A percentile compares a stretch with the other conserved stretches of the same genome.
Evolutionary conservation across 352 stramenopile genomes (phyloP).

Genomic region (Globisporangium lucens): DNA sequence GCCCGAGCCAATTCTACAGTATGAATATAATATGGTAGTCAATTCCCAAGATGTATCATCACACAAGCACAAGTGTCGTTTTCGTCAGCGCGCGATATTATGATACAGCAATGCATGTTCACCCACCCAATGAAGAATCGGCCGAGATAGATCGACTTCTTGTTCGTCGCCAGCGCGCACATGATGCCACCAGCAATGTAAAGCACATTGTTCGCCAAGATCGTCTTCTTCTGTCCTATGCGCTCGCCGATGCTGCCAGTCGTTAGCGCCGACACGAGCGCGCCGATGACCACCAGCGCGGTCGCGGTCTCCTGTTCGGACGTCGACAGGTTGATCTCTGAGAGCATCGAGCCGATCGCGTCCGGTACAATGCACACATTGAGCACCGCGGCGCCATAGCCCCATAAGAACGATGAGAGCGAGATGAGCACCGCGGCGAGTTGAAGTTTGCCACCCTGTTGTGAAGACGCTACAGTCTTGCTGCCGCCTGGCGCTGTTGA

Average conservation of each 20-base stretch:
- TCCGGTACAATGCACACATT: conserved; percentile 81
- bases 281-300: conserved; percentile 70
- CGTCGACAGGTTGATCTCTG: conserved; percentile 70
- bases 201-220: conserved; percentile 71
- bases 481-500: background rate
- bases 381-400: conserved; percentile 60
- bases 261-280: conserved; percentile 54
- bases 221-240: conserved; percentile 61
- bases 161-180: conserved; percentile 59
- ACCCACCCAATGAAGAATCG: conserved; percentile 51
- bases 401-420: conserved; percentile 81
- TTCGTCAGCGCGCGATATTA: background rate
- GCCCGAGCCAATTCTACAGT: conserved; percentile 47
- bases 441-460: conserved; percentile 23
- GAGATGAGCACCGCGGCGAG: conserved; percentile 60
- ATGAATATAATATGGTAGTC: background rate
- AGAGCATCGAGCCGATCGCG: conserved; percentile 61
- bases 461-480: background rate
- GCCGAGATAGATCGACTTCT: conserved; percentile 56
- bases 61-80: background rate
- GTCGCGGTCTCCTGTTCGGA: conserved; percentile 73
- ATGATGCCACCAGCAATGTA: conserved; percentile 55
- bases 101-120: background rate
- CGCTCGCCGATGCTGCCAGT: conserved; percentile 51
- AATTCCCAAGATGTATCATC: too few relatives aligned